Evolutionary conservation across 176 grass and related monocot genomes (phyloP), one percentile per base, ranked within the genome.

Genomic region (Oryza brachyantha): DNA sequence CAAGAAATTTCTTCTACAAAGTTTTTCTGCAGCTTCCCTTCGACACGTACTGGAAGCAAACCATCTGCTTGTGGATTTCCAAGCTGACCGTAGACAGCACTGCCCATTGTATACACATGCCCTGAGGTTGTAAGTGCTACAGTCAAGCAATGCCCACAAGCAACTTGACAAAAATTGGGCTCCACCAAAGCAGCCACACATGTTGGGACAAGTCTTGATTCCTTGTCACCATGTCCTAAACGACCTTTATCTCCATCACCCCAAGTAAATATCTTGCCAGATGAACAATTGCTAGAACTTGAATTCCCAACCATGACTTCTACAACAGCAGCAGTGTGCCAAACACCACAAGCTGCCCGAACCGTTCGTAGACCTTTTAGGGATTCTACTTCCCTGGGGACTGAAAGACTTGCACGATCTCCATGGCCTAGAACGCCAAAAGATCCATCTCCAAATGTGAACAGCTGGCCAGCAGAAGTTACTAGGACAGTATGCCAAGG

Each of bases 1-100:
- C 92, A 98, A 26, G 92, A 93, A 54, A 98, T 94, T 74, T 98
- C 96, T 81, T 98, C 96, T n/a, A 98, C 96, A 72, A 98, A 98
- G 61, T 89, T 86, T 72, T 93, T 98, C 76, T 92, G 92, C 34
- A 98, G 82, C 67, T 98, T 98, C 58, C 90, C 90, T 88, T 98
- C 96, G 61, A 98, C 92, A 79, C 78, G 74, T 52, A 80, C 84
- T 83, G 96, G 96, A 77, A 88, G 86, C 81, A 86, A 85, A 58
- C 96, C 92, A 46, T 93, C 96, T 43, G 90, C 88, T 75, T 93
- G 89, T 83, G 90, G 62, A 66, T 93, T 94, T 78, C 92, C 96
- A 43, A 98, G 96, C 77, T 98, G 90, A 70, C 96, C 96, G 76
- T 94, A 98, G 61, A 93, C 91, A 59, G 87, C 64, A 70, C 92